A percentile compares a stretch with the other conserved stretches of the same genome.
These are phyloP conservation scores for Flaveria bidentis DNA, from an alignment of 129 eudicot genomes.

Conservation along the genomic window DNA sequence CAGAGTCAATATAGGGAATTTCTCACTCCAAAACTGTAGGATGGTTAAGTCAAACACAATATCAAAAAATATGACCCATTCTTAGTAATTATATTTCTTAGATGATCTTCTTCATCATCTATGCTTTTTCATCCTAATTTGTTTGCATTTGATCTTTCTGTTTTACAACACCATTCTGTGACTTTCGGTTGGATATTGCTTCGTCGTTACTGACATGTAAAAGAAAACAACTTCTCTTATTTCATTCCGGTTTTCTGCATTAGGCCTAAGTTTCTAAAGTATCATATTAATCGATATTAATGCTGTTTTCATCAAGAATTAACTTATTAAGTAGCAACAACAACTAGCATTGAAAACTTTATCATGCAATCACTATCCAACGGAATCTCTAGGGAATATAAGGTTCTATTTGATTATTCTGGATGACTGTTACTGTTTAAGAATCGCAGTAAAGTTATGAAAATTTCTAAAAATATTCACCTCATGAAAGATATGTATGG, in stretches of 20 bases:
- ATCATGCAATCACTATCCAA: conserved; percentile 33
- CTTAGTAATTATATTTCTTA: conserved; percentile 16
- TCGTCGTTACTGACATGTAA: too few species aligned
- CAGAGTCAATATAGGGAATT: conserved; percentile 22
- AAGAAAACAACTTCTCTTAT: too few species aligned
- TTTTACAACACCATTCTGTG: conserved; percentile 4
- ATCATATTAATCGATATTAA: neutral
- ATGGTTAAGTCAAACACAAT: conserved; percentile 9
- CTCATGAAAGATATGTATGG: conserved; percentile 25
- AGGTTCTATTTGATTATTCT: conserved; percentile 27
- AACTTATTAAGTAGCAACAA: neutral
- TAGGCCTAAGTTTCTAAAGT: neutral
- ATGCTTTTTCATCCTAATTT: conserved; percentile 1
- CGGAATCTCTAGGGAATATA: conserved; percentile 33
- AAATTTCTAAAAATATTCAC: conserved; percentile 28
- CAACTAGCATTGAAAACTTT: conserved; percentile 24
- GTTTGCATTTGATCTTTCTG: conserved; percentile 8
- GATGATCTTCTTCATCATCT: neutral
- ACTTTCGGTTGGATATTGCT: too few species aligned
- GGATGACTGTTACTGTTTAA: conserved; percentile 30
- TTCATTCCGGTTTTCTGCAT: too few species aligned
- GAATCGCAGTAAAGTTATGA: conserved; percentile 31
- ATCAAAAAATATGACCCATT: conserved; percentile 3
- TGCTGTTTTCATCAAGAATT: conserved; percentile 19
- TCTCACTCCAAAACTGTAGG: conserved; percentile 20